Evolutionary conservation across 306 rosid species (phyloP).

Genomic region (Alnus rubra): DNA sequence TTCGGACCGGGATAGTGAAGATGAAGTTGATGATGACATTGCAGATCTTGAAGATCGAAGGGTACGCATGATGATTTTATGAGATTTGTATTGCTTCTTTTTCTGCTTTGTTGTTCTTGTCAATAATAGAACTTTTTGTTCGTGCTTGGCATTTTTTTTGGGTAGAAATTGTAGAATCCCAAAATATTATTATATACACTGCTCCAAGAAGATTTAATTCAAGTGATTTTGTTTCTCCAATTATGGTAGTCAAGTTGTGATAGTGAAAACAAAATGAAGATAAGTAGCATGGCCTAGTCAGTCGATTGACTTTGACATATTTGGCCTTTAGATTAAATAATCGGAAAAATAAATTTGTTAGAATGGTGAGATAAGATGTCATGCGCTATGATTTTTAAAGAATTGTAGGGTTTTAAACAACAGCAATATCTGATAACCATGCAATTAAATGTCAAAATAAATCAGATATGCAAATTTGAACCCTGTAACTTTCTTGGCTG

Average conservation of each 20-base stretch:
- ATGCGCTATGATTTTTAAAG: neutral
- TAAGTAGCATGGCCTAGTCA: neutral
- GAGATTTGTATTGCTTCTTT: slow-evolving; percentile 7
- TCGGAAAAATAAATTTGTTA: neutral
- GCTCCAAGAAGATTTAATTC: neutral
- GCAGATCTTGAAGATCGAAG: slow-evolving; percentile 97
- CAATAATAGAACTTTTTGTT: slow-evolving; percentile 8
- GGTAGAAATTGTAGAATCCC: neutral
- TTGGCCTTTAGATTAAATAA: neutral
- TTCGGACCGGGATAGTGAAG: slow-evolving; percentile 92
- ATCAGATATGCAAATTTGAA: too few species aligned
- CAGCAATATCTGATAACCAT: neutral
- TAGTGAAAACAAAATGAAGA: neutral
- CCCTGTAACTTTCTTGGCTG: neutral
- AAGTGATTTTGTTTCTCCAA: neutral
- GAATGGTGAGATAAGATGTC: neutral
- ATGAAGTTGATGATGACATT: slow-evolving; percentile 86
- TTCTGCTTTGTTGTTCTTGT: slow-evolving; percentile 30
- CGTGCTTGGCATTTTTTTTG: slow-evolving; percentile 16
- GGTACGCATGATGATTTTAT: slow-evolving; percentile 49
- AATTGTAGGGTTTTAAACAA: neutral
- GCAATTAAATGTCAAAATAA: neutral
- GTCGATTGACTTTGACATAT: neutral
- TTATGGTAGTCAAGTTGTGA: neutral
- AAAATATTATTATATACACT: neutral